Evolutionary conservation across 768 basidiomycete genomes (phyloP).

Genomic region (Ramaria rubella): DNA sequence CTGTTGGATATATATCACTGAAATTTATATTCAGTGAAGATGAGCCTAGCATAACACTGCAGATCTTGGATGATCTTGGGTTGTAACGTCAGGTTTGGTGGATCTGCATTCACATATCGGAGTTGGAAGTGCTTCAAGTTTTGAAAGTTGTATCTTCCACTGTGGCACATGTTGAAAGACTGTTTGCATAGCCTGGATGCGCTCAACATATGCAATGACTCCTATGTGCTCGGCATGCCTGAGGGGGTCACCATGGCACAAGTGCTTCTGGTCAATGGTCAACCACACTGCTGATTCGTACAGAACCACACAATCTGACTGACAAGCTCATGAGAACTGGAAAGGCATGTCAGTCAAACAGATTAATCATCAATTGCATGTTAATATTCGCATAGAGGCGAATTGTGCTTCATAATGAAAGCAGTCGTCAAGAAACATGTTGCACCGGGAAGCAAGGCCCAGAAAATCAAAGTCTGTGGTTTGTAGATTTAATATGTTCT

Average conservation of each 20-base stretch:
- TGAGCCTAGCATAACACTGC: constrained; percentile 20
- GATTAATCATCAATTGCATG: too few relatives aligned
- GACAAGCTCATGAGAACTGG: too few relatives aligned
- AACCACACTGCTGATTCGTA: too few relatives aligned
- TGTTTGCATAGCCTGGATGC: constrained; percentile 52
- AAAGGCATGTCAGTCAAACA: too few relatives aligned
- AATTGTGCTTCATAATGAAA: too few relatives aligned
- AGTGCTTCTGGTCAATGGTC: constrained; percentile 76
- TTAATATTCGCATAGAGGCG: too few relatives aligned
- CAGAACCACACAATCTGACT: neutral
- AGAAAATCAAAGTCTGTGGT: too few relatives aligned
- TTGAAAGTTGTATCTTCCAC: constrained; percentile 23
- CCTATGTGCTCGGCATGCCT: constrained; percentile 65
- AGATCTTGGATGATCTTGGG: constrained; percentile 55
- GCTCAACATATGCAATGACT: constrained; percentile 79
- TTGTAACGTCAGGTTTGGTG: constrained; percentile 63
- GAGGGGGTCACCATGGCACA: constrained; percentile 87
- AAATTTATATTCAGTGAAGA: constrained; percentile 13
- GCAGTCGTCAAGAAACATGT: too few relatives aligned
- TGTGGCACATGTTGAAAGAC: neutral
- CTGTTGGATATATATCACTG: constrained; percentile 46
- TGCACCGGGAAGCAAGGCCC: too few relatives aligned
- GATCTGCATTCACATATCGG: constrained; percentile 81
- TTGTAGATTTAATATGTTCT: too few relatives aligned
- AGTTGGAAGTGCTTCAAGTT: constrained; percentile 51